Conservation (phyloP, 2,329 filamentous ascomycete genomes). For the Xylariaceae sp. region DNA sequence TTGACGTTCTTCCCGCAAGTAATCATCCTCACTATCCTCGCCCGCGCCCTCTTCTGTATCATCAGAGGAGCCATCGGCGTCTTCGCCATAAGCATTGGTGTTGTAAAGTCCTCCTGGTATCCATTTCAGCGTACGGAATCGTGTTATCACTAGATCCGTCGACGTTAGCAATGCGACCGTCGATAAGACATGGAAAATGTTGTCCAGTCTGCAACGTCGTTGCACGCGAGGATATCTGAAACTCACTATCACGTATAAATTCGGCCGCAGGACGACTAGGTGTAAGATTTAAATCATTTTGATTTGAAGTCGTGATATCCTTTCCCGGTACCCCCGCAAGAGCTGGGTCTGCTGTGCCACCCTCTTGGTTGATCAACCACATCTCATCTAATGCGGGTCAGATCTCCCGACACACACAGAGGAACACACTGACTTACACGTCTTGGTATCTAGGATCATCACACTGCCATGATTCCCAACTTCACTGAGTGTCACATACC, state of each 20-base stretch:
- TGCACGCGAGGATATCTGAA: too few relatives aligned
- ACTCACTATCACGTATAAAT: slow-evolving; percentile 12
- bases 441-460: slow-evolving; percentile 19
- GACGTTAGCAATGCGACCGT: not conserved
- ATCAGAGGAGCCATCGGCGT: too few relatives aligned
- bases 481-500: slow-evolving; percentile 15
- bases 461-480: slow-evolving; percentile 20
- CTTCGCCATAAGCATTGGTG: not conserved
- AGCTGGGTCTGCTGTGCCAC: slow-evolving; percentile 9
- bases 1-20: not conserved
- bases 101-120: slow-evolving; percentile 14
- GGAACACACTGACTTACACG: slow-evolving; percentile 6
- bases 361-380: slow-evolving; percentile 11
- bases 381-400: slow-evolving; percentile 6
- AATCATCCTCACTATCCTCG: too few relatives aligned
- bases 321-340: not conserved
- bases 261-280: slow-evolving; percentile 10
- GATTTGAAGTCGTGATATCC: not conserved
- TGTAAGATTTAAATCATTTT: slow-evolving; percentile 7
- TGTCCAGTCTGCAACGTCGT: too few relatives aligned
- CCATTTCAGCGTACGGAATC: slow-evolving; percentile 9
- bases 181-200: not conserved
- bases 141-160: slow-evolving; percentile 3
- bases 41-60: too few relatives aligned
- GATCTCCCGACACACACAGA: not conserved